Evolutionary conservation across 257 asterid genomes (phyloP), one percentile per base, ranked within the genome.

Genomic region (Misopates orontium): DNA sequence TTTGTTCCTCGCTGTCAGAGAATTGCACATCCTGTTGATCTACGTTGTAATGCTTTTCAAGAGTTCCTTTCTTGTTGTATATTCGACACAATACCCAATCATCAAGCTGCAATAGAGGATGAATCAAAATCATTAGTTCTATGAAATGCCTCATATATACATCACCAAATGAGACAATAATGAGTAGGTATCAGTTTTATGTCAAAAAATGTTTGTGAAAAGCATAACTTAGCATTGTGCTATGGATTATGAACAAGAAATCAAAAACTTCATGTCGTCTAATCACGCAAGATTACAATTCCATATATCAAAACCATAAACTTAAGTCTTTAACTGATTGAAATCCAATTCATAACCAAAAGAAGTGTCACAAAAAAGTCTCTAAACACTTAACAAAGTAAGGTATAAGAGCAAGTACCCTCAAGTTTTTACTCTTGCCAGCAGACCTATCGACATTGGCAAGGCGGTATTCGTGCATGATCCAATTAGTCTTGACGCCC

Each of bases 401-500:
- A 63, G 18, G 60, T 19, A 28, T 18, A 39, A 71, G 56, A 51
- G 51, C 8, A 60, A 68, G 62, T 79, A 82, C 87, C 87, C 83
- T 82, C 31, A 67, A 61, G 59, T 77, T 82, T 51, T 32, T 73
- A 42, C 42, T 58, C 70, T 77, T 82, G 48, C 85, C 85, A 36
- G 87, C 87, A 22, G 85, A 79, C 18, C 87, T 73, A 63, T 82
- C 87, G 17, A 82, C 87, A 51, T 77, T 77, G 18, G 85, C 85
- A 0, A 82, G 56, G 13, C 87, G 87, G 18, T 83, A 83, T 40
- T 83, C 89, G 71, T 83, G 89, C 89, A 83, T 83, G 68, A 83
- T 83, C 89, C 89, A 83, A 72, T 81, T 78, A 67, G 89, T 83
- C 55, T 83, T 83, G 66, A 83, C 80, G 20, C 89, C 89, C 69